Base-by-base conservation (phyloP, 2,329 filamentous ascomycete genomes). In the Arthrinium phaeospermum region DNA sequence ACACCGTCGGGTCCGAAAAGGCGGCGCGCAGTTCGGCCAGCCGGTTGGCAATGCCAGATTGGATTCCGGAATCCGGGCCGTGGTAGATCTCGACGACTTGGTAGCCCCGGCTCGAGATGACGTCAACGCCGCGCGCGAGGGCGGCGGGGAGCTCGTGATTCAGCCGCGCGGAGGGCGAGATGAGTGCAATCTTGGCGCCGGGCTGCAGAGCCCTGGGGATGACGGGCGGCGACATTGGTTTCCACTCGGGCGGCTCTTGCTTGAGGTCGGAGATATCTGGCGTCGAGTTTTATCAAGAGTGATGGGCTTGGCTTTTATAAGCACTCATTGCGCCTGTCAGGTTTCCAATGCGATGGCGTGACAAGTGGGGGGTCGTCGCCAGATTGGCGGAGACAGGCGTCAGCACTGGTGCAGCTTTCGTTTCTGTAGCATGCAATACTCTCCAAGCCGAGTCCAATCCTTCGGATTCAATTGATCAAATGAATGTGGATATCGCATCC, bases 161-260 rank as follows among this genome's bases (percentile, higher is more conserved):
- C 12, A 84, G 74, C 6, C 83, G 82, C 5, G 76, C 75, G 0
- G 83, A 85, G 14, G 83, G 83, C 1, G 83, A 84, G 67, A 85
- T 76, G 71, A 83, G 81, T 1, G 80, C 83, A 13, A 85, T 82
- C 10, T 82, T 85, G 1, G 73, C 81, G 34, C 82, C 82, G 0
- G 80, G 78, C 71, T 78, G 53, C 0, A 85, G 76, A 3, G 77
- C 75, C 49, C 78, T 76, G 44, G 77, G 74, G 22, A 74, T n/a
- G 47, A 77, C 74, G 37, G 74, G 4, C 16, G 73, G 71, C 57
- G 76, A 71, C 74, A 77, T 77, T 49, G 37, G 37, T 37, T 37
- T 7, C 24, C 46, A 37, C 34, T 30, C 1, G 12, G 49, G 49
- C n/a, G n/a, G 8, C n/a, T n/a, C 2, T 1, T 51, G n/a, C n/a